A percentile compares a stretch with the other conserved stretches of the same genome.
Conservation (phyloP, 2,329 filamentous ascomycete species). For the Pseudogymnoascus sp. region DNA sequence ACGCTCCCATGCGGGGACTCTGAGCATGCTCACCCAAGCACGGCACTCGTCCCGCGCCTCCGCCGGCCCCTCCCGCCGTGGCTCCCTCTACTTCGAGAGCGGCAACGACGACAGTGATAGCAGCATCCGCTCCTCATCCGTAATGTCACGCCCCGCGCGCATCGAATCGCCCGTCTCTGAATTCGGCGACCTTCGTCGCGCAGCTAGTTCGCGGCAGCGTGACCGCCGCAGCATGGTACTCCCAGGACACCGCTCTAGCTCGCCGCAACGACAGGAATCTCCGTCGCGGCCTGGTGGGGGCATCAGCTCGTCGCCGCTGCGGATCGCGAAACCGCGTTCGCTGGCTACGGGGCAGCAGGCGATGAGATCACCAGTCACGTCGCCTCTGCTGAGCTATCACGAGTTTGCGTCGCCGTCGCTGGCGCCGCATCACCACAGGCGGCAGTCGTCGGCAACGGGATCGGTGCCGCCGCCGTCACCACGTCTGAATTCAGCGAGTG, state of each 20-base stretch:
- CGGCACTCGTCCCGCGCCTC: constrained; percentile 22
- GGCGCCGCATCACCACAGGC: constrained; percentile 62
- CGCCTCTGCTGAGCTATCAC: constrained; percentile 66
- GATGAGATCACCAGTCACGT: constrained; percentile 76
- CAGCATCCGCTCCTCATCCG: constrained; percentile 72
- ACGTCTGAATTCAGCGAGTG: constrained; percentile 63
- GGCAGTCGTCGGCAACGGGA: constrained; percentile 84
- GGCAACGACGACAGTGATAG: constrained; percentile 80
- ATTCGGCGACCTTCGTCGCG: constrained; percentile 70
- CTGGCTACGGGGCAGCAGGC: constrained; percentile 52
- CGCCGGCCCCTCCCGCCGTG: constrained; percentile 55
- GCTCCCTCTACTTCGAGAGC: constrained; percentile 72
- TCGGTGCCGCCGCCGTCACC: constrained; percentile 68
- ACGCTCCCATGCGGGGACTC: constrained; percentile 61
- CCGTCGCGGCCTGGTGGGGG: constrained; percentile 53
- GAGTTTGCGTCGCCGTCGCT: constrained; percentile 72
- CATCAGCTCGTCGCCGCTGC: constrained; percentile 75
- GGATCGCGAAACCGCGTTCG: constrained; percentile 71
- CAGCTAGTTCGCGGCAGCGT: constrained; percentile 70
- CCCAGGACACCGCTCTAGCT: constrained; percentile 55
- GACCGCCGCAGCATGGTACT: constrained; percentile 83
- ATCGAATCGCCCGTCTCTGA: constrained; percentile 54
- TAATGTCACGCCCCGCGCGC: constrained; percentile 52
- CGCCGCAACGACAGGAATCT: constrained; percentile 78
- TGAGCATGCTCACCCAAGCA: constrained; percentile 47